Percentiles rank a stretch among this genome's conserved stretches.
Conservation (phyloP, 371 early-diverging fungal genomes). For the Apophysomyces elegans region DNA sequence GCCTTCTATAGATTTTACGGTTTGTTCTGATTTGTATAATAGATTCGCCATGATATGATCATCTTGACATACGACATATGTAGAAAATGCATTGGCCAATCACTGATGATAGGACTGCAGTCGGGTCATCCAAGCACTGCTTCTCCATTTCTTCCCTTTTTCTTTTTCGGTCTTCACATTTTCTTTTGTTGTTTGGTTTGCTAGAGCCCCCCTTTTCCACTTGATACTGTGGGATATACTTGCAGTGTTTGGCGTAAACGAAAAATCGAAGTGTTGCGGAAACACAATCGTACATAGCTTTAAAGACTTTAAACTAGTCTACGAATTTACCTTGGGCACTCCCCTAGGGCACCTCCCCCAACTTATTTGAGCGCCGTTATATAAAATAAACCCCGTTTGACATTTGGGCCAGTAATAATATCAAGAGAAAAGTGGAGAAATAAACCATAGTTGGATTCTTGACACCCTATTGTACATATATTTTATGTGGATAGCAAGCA, state of each 20-base stretch:
- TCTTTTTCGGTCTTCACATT: not conserved
- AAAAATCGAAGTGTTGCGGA: not conserved
- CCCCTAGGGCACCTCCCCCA: too few species aligned
- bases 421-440: too few species aligned
- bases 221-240: not conserved
- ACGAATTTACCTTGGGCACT: not conserved
- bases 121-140: not conserved
- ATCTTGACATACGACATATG: too few species aligned
- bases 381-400: too few species aligned
- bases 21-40: too few species aligned
- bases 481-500: too few species aligned
- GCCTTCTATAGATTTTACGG: too few species aligned
- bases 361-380: too few species aligned
- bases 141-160: not conserved
- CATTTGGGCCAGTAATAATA: too few species aligned
- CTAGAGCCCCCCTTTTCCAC: not conserved
- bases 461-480: too few species aligned
- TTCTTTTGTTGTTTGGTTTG: not conserved
- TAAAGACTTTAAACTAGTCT: not conserved
- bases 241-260: not conserved
- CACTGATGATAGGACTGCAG: not conserved
- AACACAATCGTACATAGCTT: not conserved
- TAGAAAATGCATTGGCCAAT: not conserved
- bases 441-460: too few species aligned
- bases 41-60: too few species aligned